A percentile compares a stretch with the other conserved stretches of the same genome.
Evolutionary conservation across 1,284 basidiomycete species (phyloP).

Genomic region (Puccinia polysora): DNA sequence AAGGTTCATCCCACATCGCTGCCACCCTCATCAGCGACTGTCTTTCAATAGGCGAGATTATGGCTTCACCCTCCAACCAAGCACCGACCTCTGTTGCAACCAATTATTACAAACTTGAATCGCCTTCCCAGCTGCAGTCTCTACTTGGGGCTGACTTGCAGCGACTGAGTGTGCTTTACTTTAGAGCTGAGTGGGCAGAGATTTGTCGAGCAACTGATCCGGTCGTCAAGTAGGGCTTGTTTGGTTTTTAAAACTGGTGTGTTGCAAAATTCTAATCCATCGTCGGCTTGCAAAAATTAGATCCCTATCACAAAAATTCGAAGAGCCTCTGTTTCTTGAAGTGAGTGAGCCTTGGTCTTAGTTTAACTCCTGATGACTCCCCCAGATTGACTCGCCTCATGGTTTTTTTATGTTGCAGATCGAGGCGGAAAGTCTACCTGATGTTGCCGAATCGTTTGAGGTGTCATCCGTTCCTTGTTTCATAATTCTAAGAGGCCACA

Average conservation of each 20-base stretch:
- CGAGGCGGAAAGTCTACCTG: constrained; percentile 79
- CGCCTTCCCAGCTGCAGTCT: constrained; percentile 67
- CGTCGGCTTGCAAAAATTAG: background rate
- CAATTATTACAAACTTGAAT: constrained; percentile 55
- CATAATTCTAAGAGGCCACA: constrained; percentile 80
- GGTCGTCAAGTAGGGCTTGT: constrained; percentile 1
- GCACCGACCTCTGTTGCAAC: background rate
- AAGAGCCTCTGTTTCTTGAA: constrained; percentile 24
- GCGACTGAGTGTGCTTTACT: constrained; percentile 77
- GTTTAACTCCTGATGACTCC: too few species aligned
- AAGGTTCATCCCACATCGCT: too few species aligned
- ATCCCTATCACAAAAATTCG: constrained; percentile 23
- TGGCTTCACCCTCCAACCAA: background rate
- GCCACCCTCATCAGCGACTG: too few species aligned
- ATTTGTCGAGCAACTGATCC: constrained; percentile 61
- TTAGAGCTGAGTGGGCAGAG: constrained; percentile 88
- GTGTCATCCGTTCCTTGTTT: constrained; percentile 85
- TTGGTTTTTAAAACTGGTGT: too few species aligned
- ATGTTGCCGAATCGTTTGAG: constrained; percentile 90
- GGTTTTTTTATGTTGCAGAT: constrained; percentile 58
- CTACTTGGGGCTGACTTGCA: constrained; percentile 70
- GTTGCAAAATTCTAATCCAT: too few species aligned
- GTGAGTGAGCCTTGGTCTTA: too few species aligned
- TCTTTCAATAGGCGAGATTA: too few species aligned
- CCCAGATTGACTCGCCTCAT: background rate